A percentile compares a stretch with the other conserved stretches of the same genome.
phyloP scores from a whole-genome alignment of 2,329 filamentous ascomycete genomes.

The Colletotrichum tropicale region DNA sequence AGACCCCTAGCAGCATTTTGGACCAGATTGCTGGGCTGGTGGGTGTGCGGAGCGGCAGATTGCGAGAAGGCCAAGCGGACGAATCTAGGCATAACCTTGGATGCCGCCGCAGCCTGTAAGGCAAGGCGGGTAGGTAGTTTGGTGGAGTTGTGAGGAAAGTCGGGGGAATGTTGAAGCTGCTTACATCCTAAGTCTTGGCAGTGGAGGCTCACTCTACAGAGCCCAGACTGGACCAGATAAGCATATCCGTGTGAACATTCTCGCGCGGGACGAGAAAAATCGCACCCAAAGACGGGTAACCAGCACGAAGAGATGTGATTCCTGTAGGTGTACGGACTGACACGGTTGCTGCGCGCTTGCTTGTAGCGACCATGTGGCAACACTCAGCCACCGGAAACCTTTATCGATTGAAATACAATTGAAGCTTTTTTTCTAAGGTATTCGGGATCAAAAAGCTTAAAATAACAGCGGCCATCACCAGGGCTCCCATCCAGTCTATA shows the following conservation, averaged over 20 bases:
- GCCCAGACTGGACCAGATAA: neutral
- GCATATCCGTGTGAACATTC: neutral
- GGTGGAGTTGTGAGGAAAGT: neutral
- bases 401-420: neutral
- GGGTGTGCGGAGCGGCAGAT: neutral
- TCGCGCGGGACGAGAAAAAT: neutral
- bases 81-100: neutral
- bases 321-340: neutral
- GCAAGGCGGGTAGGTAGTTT: neutral
- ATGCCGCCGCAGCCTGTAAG: neutral
- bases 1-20: neutral
- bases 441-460: neutral
- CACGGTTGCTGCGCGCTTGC: neutral
- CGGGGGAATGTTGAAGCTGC: neutral
- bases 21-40: neutral
- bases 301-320: neutral
- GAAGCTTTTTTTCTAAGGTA: neutral
- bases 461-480: neutral
- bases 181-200: neutral
- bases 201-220: neutral
- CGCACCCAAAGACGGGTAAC: neutral
- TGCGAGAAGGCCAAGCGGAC: neutral
- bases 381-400: neutral
- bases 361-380: neutral
- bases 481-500: neutral